Evolutionary conservation across 2,329 filamentous ascomycete genomes (phyloP).

Genomic region (Blastomyces emzantsi): DNA sequence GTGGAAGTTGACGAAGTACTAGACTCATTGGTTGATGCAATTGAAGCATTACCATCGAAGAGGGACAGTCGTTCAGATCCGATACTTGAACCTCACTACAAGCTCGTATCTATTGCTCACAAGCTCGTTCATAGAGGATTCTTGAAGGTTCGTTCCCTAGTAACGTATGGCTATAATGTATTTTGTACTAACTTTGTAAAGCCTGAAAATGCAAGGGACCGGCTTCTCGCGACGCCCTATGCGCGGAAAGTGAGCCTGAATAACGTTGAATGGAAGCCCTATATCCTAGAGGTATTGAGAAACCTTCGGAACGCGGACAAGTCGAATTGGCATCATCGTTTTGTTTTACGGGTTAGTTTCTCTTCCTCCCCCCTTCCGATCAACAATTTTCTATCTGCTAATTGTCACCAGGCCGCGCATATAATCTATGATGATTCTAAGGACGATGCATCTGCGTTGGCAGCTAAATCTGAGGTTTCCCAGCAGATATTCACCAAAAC

Average conservation of each 20-base stretch:
- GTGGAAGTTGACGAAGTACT: conserved; percentile 43
- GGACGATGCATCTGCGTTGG: conserved; percentile 45
- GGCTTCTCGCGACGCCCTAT: conserved; percentile 47
- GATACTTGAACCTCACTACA: conserved; percentile 86
- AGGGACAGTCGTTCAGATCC: conserved; percentile 58
- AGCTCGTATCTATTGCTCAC: conserved; percentile 70
- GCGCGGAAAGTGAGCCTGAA: conserved; percentile 44
- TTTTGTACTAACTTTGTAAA: conserved; percentile 30
- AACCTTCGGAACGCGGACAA: conserved; percentile 64
- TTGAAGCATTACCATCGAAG: conserved; percentile 52
- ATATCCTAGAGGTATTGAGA: conserved; percentile 53
- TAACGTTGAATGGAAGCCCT: conserved; percentile 48
- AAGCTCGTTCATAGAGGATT: conserved; percentile 58
- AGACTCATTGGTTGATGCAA: conserved; percentile 49
- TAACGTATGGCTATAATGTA: not conserved
- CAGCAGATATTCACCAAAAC: conserved; percentile 87
- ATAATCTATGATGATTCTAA: conserved; percentile 51
- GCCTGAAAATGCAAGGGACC: conserved; percentile 41
- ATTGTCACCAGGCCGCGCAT: conserved; percentile 42
- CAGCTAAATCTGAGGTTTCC: conserved; percentile 69
- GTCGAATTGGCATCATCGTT: conserved; percentile 90
- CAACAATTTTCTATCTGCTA: conserved; percentile 17
- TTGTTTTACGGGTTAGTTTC: conserved; percentile 60
- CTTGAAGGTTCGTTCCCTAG: conserved; percentile 34
- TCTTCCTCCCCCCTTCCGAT: conserved; percentile 28